Evolutionary conservation across 2,329 filamentous ascomycete genomes (phyloP), one percentile per base, ranked within the genome.

Genomic region (Fusarium devonianum): DNA sequence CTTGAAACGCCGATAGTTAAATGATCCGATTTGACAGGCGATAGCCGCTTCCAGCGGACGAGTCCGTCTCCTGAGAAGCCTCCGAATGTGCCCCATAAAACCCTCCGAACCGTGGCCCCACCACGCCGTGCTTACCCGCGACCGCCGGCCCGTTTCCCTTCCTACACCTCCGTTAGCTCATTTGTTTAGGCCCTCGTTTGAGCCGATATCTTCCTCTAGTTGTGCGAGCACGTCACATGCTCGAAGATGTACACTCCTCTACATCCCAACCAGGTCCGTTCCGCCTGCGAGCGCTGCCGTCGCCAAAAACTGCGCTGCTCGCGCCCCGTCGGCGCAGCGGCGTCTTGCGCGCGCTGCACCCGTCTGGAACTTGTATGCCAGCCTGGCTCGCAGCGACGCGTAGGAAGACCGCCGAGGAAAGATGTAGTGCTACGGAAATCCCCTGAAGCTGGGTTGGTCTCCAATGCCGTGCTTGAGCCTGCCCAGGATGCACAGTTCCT

Each of bases 211-310:
- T 12, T n/a, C 17, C 29, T 22, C 10, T n/a, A n/a, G n/a, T n/a
- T n/a, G n/a, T n/a, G n/a, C n/a, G n/a, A n/a, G n/a, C n/a, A n/a
- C n/a, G n/a, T n/a, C n/a, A n/a, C n/a, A n/a, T n/a, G n/a, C n/a
- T n/a, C n/a, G n/a, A 14, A 32, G 14, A 60, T 66, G 62, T 58
- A 39, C 16, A 32, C 42, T 4, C 35, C 50, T 25, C 62, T 65
- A 3, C 68, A 71, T 34, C 68, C 69, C 4, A 69, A 63, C 18
- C 69, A 71, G 36, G 53, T 68, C 23, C 66, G 69, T 19, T 67
- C 66, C 6, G 66, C 68, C 5, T 71, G 68, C 43, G 67, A 71
- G 53, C 58, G 67, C 30, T 71, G 68, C 13, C 68, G 68, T 7
- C 55, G 62, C 9, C 68, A 70, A 32, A 71, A 71, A 41, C 60